A percentile compares a stretch with the other conserved stretches of the same genome.
These are phyloP conservation scores for Colletotrichum sp. DNA, from an alignment of 2,329 filamentous ascomycete genomes.

Conservation along the genomic window DNA sequence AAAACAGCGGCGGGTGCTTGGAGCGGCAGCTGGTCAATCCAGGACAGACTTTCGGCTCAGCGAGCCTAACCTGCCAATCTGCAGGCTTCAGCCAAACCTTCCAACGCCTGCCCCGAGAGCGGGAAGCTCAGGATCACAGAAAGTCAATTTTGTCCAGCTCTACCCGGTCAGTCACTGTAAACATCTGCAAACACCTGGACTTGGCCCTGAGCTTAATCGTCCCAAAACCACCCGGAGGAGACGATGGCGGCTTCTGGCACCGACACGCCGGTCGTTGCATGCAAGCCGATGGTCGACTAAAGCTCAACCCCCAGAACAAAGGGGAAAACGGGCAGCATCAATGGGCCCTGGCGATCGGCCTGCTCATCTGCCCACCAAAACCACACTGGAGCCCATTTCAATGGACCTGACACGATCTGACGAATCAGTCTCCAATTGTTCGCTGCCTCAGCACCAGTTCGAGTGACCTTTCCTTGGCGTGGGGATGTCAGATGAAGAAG, in stretches of 20 bases:
- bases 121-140: background rate
- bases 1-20: slow-evolving; percentile 6
- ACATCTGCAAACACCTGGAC: background rate
- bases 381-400: background rate
- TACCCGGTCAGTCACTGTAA: background rate
- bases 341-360: background rate
- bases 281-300: background rate
- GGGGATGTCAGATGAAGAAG: slow-evolving; percentile 17
- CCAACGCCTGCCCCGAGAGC: background rate
- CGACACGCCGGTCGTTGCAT: background rate
- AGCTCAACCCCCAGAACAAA: background rate
- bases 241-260: background rate
- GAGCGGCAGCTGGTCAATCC: background rate
- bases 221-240: background rate
- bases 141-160: slow-evolving; percentile 11
- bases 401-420: background rate
- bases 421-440: background rate
- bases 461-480: slow-evolving; percentile 9
- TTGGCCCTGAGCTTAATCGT: slow-evolving; percentile 15
- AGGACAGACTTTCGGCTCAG: slow-evolving; percentile 2
- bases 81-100: background rate
- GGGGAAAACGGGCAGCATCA: background rate
- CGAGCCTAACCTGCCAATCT: background rate
- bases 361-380: background rate
- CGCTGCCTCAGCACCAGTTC: background rate